Evolutionary conservation across 345 rosid genomes (phyloP), one percentile per base, ranked within the genome.

Genomic region (Boechera retrofracta): DNA sequence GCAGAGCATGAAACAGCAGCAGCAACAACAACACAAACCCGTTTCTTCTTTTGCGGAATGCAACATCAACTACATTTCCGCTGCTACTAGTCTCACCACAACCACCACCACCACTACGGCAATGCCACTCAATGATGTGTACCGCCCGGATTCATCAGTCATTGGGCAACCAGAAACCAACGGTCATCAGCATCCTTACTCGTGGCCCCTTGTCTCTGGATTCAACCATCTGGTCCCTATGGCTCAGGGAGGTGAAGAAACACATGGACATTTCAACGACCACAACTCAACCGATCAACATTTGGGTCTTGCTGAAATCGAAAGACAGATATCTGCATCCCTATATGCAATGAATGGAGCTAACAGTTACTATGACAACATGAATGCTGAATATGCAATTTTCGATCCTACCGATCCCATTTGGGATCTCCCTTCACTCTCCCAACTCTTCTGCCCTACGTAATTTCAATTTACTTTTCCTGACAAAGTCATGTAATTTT

Each of bases 321-420:
- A 88, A 77, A 87, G 89, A 77, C 95, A 87, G 83, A 80, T 89
- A 18, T 87, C 93, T 13, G 93, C 94, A 35, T 91, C 91, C 2
- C 51, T 88, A 8, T 87, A 85, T 67, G 83, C 89, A 1, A 84
- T 84, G 86, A 84, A 82, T 71, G 98, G 93, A 70, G 84, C 84
- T 36, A 86, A 69, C 8, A 76, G 83, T 67, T 80, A 71, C 86
- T 81, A 81, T 18, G 85, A 85, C 60, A 80, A 42, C 55, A 77
- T 59, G 52, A 26, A 52, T 52, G 15, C 74, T 33, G 82, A 78
- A 2, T 73, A 78, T 44, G 65, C 82, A 36, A 80, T 74, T 6
- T 82, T 77, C 59, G 87, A 80, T 48, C 81, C 85, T 10, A 73
- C 69, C 8, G 91, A 83, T n/a, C 82, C 85, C 61, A 49, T 85